Base-by-base conservation (phyloP, 2,329 filamentous ascomycete species). In the Stachybotrys elegans region DNA sequence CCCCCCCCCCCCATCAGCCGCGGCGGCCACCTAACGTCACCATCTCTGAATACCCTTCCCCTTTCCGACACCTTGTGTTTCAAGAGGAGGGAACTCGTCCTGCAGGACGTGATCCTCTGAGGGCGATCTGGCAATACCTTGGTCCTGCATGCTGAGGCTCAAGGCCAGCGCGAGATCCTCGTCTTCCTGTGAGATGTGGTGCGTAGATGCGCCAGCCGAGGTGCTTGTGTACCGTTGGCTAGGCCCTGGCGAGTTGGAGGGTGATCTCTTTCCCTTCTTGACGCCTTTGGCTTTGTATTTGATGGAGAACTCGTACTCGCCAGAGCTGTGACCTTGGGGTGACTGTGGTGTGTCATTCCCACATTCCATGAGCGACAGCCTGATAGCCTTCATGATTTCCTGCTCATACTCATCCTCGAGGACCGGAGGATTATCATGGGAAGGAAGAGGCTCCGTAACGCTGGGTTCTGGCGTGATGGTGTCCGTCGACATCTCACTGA, bases 361-460 rank as follows among this genome's bases (percentile, higher is more conserved):
- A 6, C 71, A 70, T 50, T 84, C 79, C 42, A 83, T 65, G 6
- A 84, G 62, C 3, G 78, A 83, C 9, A 84, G 65, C 0, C 79
- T 75, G 31, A 84, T 79, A 1, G 81, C 81, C 43, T 78, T 72
- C 60, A 83, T 79, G 9, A 84, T 73, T 54, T 81, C 77, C 41
- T 72, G 70, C 55, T 84, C 80, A 47, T 78, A 80, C 20, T 81
- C 75, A 39, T 73, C 74, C 36, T 76, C 73, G 12, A 55, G 48
- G 7, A 51, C 51, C 4, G 57, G 52, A 4, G 58, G 57, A n/a
- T n/a, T n/a, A n/a, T n/a, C n/a, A n/a, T n/a, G n/a, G n/a, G n/a
- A n/a, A 7, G 64, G 65, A 36, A 62, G 66, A 12, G 61, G 56
- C 19, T 69, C 74, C 4, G 67, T 62, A 21, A 75, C 58, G 45